Evolutionary conservation across 371 early-diverging fungal species (phyloP).

Genomic region (Rhizopus sp.): DNA sequence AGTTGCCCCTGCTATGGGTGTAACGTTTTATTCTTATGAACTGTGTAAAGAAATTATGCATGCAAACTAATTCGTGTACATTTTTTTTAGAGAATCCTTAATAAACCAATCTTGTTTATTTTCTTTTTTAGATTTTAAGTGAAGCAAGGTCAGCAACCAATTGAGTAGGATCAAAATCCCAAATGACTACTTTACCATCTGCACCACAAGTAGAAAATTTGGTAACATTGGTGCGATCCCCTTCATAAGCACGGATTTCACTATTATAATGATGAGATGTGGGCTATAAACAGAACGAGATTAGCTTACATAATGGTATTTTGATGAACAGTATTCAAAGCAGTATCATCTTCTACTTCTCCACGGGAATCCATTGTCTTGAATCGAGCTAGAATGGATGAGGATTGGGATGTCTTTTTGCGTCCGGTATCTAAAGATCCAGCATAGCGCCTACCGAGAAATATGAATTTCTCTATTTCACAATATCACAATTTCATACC

Average conservation of each 20-base stretch:
- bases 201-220: constrained; percentile 84
- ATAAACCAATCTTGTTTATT: background rate
- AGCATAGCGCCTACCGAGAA: constrained; percentile 54
- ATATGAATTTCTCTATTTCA: background rate
- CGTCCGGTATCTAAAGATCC: constrained; percentile 78
- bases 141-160: constrained; percentile 41
- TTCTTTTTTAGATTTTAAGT: constrained; percentile 36
- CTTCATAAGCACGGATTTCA: constrained; percentile 62
- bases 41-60: constrained; percentile 61
- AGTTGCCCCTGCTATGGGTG: constrained; percentile 86
- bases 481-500: constrained; percentile 44
- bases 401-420: constrained; percentile 54
- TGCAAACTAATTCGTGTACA: constrained; percentile 16
- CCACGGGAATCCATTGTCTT: constrained; percentile 91
- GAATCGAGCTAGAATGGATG: constrained; percentile 86
- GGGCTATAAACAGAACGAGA: background rate
- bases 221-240: constrained; percentile 60
- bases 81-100: too few relatives aligned
- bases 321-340: constrained; percentile 84
- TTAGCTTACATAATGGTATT: constrained; percentile 88
- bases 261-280: constrained; percentile 23
- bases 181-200: constrained; percentile 91
- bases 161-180: constrained; percentile 65
- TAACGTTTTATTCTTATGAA: constrained; percentile 86
- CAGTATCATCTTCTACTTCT: constrained; percentile 70